Conservation (phyloP, 192 early-diverging fungal species). For the Podila clonocystis region DNA sequence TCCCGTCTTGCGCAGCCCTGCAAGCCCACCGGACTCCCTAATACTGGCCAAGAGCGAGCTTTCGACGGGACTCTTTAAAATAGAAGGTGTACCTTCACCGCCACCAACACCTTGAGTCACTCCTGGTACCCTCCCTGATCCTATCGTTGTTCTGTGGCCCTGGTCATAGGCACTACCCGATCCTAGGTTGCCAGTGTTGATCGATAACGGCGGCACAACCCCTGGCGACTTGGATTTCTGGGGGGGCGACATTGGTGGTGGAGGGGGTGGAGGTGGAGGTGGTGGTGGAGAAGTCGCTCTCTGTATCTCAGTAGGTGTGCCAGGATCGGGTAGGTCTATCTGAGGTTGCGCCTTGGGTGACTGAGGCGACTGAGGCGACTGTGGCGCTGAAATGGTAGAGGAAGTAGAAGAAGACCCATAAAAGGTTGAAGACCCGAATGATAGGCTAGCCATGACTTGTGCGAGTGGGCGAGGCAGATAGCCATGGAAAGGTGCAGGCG, state of each 20-base stretch:
- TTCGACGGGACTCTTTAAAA: conserved; percentile 21
- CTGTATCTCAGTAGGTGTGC: neutral
- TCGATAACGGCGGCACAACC: conserved; percentile 1
- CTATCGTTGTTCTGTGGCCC: neutral
- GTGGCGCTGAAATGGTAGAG: neutral
- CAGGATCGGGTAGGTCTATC: neutral
- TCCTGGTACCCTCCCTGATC: neutral
- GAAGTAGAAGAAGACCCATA: conserved; percentile 23
- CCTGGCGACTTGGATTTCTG: neutral
- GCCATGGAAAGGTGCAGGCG: conserved; percentile 40
- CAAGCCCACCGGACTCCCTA: conserved; percentile 41
- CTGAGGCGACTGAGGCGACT: conserved; percentile 8
- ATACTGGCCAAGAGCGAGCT: conserved; percentile 38
- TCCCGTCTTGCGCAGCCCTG: conserved; percentile 48
- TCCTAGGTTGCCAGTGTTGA: conserved; percentile 14
- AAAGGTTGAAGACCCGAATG: conserved; percentile 33
- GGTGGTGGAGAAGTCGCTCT: conserved; percentile 13
- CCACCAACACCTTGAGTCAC: neutral
- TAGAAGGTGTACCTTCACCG: neutral
- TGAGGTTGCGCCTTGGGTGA: neutral
- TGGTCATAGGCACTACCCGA: neutral
- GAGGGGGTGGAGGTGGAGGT: conserved; percentile 22
- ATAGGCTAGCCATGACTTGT: conserved; percentile 35
- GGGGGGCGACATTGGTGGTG: conserved; percentile 4
- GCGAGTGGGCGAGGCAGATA: conserved; percentile 35